Evolutionary conservation across 2,329 filamentous ascomycete genomes (phyloP).

Genomic region (Meredithiella fracta): DNA sequence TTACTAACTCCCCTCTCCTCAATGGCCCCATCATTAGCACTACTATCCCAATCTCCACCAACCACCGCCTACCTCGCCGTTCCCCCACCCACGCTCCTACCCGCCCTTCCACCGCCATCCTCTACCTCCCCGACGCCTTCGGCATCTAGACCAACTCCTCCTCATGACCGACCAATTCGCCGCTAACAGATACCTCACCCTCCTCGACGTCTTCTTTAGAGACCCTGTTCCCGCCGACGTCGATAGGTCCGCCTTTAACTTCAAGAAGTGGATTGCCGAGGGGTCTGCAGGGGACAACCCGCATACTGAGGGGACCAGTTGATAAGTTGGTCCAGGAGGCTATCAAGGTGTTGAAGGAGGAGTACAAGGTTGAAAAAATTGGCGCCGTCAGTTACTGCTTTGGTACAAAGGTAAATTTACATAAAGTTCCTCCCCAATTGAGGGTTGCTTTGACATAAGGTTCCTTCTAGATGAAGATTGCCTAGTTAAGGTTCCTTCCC

Average conservation of each 20-base stretch:
- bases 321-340: conserved; percentile 20
- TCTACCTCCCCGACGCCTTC: conserved; percentile 33
- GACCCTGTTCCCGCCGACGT: conserved; percentile 16
- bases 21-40: conserved; percentile 34
- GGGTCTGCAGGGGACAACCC: conserved; percentile 33
- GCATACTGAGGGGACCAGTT: conserved; percentile 19
- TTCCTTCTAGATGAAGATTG: too few relatives aligned
- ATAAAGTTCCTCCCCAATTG: too few relatives aligned
- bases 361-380: conserved; percentile 40
- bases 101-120: conserved; percentile 22
- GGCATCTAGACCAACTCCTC: conserved; percentile 30
- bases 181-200: conserved; percentile 20
- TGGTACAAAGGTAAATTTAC: conserved; percentile 48
- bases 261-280: conserved; percentile 19
- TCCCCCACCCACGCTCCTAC: conserved; percentile 21
- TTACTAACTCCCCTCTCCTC: background rate
- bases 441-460: too few relatives aligned
- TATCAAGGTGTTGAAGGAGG: conserved; percentile 40
- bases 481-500: too few relatives aligned
- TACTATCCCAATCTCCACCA: conserved; percentile 28
- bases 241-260: conserved; percentile 28
- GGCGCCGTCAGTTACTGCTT: conserved; percentile 60
- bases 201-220: conserved; percentile 22
- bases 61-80: conserved; percentile 35
- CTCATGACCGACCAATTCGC: conserved; percentile 25